Conservation (phyloP, 257 asterid genomes). For the Lithospermum erythrorhizon region DNA sequence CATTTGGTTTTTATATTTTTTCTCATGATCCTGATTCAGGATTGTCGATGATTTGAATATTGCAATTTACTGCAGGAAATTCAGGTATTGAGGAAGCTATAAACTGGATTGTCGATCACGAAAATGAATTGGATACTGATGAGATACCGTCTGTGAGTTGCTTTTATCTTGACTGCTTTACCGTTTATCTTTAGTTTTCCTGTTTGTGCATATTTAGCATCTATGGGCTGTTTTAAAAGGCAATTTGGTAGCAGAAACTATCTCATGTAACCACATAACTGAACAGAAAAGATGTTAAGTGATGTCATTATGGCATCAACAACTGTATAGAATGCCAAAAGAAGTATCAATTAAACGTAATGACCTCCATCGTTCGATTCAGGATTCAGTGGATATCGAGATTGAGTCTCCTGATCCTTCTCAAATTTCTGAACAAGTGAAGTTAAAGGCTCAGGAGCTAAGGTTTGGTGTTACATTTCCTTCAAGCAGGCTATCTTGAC, state of each 20-base stretch:
- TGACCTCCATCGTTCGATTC: conserved; percentile 13
- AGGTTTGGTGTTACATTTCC: conserved; percentile 33
- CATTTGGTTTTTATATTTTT: no score
- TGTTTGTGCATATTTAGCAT: conserved; percentile 4
- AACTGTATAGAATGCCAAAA: no score
- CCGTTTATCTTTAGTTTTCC: background rate
- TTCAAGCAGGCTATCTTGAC: background rate
- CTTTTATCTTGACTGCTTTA: conserved; percentile 6
- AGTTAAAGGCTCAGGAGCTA: conserved; percentile 39
- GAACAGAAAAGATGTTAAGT: no score
- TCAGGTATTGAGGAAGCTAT: conserved; percentile 61
- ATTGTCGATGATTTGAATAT: background rate
- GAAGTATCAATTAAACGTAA: background rate
- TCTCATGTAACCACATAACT: background rate
- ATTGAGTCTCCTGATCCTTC: conserved; percentile 28
- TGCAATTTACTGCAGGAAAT: conserved; percentile 29
- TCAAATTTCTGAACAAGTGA: conserved; percentile 43
- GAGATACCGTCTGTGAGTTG: conserved; percentile 38
- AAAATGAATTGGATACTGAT: conserved; percentile 28
- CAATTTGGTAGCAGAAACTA: background rate
- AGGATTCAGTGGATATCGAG: conserved; percentile 32
- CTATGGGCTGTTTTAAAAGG: background rate
- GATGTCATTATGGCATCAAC: no score
- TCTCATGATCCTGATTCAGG: background rate
- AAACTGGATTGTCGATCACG: conserved; percentile 55